Percentiles rank a stretch among this genome's conserved stretches.
Conservation (phyloP, 306 rosid species). For the Lithocarpus polystachyus region DNA sequence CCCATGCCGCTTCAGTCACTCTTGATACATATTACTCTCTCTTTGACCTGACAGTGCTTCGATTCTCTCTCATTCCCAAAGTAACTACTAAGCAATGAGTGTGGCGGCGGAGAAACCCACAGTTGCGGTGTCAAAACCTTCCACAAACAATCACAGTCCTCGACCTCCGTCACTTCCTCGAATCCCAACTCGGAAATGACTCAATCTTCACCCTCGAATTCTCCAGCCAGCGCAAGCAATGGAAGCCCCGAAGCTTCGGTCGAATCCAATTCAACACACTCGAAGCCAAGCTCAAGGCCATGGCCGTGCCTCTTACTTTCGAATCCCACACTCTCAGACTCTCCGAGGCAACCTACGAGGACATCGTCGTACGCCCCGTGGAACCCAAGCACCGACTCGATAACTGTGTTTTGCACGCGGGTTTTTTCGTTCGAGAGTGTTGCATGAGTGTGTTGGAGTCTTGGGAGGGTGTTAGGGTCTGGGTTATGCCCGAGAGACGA, state of each 20-base stretch:
- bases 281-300: constrained; percentile 33
- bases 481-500: constrained; percentile 74
- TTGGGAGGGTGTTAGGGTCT: constrained; percentile 58
- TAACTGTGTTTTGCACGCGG: constrained; percentile 45
- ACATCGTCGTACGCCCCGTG: constrained; percentile 56
- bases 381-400: constrained; percentile 36
- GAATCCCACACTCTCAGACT: constrained; percentile 46
- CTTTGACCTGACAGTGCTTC: too few species aligned
- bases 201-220: constrained; percentile 78
- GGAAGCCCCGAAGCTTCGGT: constrained; percentile 79
- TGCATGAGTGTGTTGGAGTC: constrained; percentile 51
- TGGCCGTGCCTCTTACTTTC: constrained; percentile 50
- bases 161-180: constrained; percentile 56
- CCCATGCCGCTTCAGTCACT: too few species aligned
- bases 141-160: constrained; percentile 56
- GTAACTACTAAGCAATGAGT: too few species aligned
- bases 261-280: constrained; percentile 70
- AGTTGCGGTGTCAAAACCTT: constrained; percentile 52
- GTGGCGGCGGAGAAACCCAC: constrained; percentile 34
- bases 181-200: constrained; percentile 43
- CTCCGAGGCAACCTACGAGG: constrained; percentile 36
- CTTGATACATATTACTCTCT: too few species aligned
- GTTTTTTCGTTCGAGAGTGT: constrained; percentile 37
- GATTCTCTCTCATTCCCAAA: too few species aligned
- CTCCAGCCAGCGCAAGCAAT: constrained; percentile 53